Conservation (phyloP, 805 yeast genomes). For the Candida dendrica region DNA sequence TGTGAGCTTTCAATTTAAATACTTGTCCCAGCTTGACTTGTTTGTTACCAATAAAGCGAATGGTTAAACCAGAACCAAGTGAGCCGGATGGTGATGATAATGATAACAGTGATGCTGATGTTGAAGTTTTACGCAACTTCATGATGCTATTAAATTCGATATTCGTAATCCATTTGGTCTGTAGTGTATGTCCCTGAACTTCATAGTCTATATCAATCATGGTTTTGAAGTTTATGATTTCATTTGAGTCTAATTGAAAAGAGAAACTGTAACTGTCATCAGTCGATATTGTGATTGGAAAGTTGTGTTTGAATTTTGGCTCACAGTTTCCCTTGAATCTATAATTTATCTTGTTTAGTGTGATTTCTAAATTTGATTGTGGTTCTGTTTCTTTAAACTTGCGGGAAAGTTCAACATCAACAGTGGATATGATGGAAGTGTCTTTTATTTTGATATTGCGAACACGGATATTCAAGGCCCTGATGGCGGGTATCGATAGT, state of each 20-base stretch:
- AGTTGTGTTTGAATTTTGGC: conserved; percentile 6
- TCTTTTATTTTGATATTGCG: conserved; percentile 44
- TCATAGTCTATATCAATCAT: conserved; percentile 20
- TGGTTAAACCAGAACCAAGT: conserved; percentile 27
- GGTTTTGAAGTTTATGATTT: conserved; percentile 1
- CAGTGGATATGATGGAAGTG: conserved; percentile 36
- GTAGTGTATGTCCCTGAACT: conserved; percentile 14
- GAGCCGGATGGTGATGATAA: conserved; percentile 1
- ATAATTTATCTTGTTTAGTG: conserved; percentile 6
- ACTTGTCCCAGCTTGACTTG: conserved; percentile 52
- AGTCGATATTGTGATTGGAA: conserved; percentile 20
- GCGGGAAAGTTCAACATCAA: conserved; percentile 41
- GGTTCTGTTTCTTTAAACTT: conserved; percentile 21
- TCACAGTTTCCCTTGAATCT: conserved; percentile 18
- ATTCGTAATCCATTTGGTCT: conserved; percentile 13
- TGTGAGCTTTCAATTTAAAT: conserved; percentile 58
- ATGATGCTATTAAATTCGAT: conserved; percentile 8
- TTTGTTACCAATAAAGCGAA: conserved; percentile 59
- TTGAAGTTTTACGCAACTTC: conserved; percentile 2
- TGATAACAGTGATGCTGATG: conserved; percentile 6
- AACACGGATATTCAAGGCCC: conserved; percentile 37
- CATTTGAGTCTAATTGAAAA: conserved; percentile 15
- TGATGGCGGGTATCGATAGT: conserved; percentile 20
- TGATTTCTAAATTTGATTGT: conserved; percentile 3
- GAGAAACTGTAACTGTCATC: conserved; percentile 23